Base-by-base conservation (phyloP, 257 asterid species). In the Ballota nigra region DNA sequence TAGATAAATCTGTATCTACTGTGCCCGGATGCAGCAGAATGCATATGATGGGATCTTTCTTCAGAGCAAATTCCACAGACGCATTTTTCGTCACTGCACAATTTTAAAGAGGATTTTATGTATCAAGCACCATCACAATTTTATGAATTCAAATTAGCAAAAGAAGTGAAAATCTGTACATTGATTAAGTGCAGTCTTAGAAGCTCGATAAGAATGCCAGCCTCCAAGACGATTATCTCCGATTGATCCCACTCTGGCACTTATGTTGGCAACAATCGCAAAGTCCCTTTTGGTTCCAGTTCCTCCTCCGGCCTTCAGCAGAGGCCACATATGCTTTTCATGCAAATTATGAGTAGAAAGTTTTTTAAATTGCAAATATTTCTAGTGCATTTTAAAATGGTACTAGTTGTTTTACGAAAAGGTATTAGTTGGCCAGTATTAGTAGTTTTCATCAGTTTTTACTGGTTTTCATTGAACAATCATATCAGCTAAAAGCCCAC, bases 1-100 rank as follows among this genome's bases (percentile, higher is more conserved):
- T 88, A 9, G 99, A 94, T 53, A 94, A 82, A 82, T 91, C 99
- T 16, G 99, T 94, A 69, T 94, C 97, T 10, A 94, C 99, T 0
- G 99, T 94, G 75, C 99, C 99, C 2, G 99, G 99, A 81, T 94
- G 99, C 88, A 94, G 60, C 82, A 94, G 83, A 24, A 94, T 80
- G 83, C 98, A 89, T 74, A 83, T 61, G 67, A 94, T 81, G 8
- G 96, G 98, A 78, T 88, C 96, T 74, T 82, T 89, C 82, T 78
- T 91, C 38, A 86, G 88, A 1, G 89, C 89, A 45, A 92, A 83
- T 77, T 94, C 99, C 76, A 91, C 88, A 0, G 97, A 78, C 13
- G 77, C 81, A 1, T 78, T 86, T 87, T 88, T 92, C 31, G 86
- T 88, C 88, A 94, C 99, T 94, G 82, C 87, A 80, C 12, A 4